Evolutionary conservation across 176 grass and related monocot genomes (phyloP).

Genomic region (Lolium multiflorum): DNA sequence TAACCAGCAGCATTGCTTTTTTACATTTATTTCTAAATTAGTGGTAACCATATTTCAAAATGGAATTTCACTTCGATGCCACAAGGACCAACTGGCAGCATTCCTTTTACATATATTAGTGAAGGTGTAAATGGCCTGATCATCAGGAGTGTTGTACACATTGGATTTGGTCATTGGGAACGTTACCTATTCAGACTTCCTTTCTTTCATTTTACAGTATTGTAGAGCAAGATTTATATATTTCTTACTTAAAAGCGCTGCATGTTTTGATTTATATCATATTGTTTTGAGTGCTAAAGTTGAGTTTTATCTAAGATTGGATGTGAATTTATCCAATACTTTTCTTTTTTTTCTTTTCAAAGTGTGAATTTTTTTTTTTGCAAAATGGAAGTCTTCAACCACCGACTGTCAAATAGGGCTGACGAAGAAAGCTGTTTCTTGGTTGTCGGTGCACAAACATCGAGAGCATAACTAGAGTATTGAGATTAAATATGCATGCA

Average conservation of each 20-base stretch:
- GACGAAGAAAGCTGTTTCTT: not conserved
- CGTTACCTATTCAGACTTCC: not conserved
- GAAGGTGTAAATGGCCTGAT: not conserved
- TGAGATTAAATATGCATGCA: not conserved
- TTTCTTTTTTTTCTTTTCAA: not conserved
- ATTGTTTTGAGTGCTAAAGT: not conserved
- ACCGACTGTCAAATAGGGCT: not conserved
- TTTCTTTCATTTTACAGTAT: not conserved
- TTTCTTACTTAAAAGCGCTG: too few relatives aligned
- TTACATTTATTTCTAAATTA: not conserved
- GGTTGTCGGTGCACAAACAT: not conserved
- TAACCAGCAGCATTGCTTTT: slow-evolving; percentile 3
- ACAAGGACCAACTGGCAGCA: not conserved
- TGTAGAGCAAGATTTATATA: not conserved
- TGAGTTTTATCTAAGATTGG: not conserved
- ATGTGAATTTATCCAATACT: slow-evolving; percentile 1
- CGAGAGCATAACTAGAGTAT: not conserved
- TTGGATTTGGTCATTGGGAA: too few relatives aligned
- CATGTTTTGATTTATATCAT: not conserved
- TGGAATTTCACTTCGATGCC: slow-evolving; percentile 1
- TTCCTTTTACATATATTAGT: slow-evolving; percentile 6
- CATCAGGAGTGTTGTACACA: not conserved
- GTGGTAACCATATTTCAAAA: slow-evolving; percentile 10
- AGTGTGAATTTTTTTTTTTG: not conserved
- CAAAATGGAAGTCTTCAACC: not conserved